Percentiles rank a stretch among this genome's conserved stretches.
Conservation (phyloP, 164 flowering plant genomes). For the Magnolia changhungtana region DNA sequence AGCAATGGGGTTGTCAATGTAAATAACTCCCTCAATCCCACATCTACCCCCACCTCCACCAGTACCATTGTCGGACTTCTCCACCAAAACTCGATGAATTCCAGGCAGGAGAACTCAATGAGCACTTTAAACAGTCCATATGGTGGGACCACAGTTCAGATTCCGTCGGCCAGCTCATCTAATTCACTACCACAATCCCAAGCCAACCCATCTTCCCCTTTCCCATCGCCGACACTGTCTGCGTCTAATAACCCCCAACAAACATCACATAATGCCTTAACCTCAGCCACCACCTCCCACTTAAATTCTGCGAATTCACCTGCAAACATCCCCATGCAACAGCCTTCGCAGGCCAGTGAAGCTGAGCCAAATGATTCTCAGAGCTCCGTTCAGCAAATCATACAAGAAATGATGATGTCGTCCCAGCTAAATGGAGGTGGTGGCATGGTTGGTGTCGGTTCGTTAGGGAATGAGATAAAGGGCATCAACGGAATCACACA, state of each 20-base stretch:
- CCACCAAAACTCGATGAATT: slow-evolving; percentile 87
- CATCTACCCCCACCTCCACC: slow-evolving; percentile 43
- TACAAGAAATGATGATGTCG: slow-evolving; percentile 85
- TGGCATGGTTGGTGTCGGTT: slow-evolving; percentile 45
- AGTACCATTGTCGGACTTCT: slow-evolving; percentile 55
- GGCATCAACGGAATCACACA: slow-evolving; percentile 53
- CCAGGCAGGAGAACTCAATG: slow-evolving; percentile 61
- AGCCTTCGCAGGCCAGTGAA: slow-evolving; percentile 53
- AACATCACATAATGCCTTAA: slow-evolving; percentile 39
- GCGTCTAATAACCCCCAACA: slow-evolving; percentile 63
- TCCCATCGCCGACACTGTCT: slow-evolving; percentile 76
- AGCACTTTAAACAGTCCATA: slow-evolving; percentile 62
- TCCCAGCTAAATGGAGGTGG: slow-evolving; percentile 57
- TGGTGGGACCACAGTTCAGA: slow-evolving; percentile 50
- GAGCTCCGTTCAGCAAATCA: slow-evolving; percentile 87
- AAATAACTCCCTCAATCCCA: slow-evolving; percentile 37
- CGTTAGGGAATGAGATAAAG: slow-evolving; percentile 70
- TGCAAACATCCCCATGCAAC: slow-evolving; percentile 51
- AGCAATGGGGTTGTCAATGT: slow-evolving; percentile 49
- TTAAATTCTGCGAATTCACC: slow-evolving; percentile 64
- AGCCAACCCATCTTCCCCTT: slow-evolving; percentile 55
- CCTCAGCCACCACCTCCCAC: slow-evolving; percentile 37
- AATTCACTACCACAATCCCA: slow-evolving; percentile 53
- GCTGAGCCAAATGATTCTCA: slow-evolving; percentile 75
- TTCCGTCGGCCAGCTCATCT: slow-evolving; percentile 69